Evolutionary conservation across 345 rosid genomes (phyloP).

Genomic region (Gossypium anomalum): DNA sequence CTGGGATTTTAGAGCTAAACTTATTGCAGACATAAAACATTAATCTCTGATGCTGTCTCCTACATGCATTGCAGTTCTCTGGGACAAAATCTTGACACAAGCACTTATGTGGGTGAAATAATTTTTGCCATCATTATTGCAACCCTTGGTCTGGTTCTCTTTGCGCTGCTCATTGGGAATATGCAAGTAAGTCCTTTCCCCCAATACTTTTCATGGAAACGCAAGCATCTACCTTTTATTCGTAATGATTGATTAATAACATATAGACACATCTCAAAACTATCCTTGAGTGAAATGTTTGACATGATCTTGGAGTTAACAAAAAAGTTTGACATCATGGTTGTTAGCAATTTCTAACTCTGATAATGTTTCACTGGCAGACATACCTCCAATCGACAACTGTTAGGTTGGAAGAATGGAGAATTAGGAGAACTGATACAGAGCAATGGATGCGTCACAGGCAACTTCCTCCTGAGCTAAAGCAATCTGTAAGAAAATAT

Average conservation of each 20-base stretch:
- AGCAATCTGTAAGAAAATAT: slow-evolving; percentile 59
- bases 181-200: slow-evolving; percentile 59
- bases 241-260: neutral
- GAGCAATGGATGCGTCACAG: slow-evolving; percentile 97
- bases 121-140: slow-evolving; percentile 68
- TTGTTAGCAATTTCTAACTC: neutral
- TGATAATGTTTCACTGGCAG: slow-evolving; percentile 33
- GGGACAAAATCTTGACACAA: slow-evolving; percentile 83
- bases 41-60: neutral
- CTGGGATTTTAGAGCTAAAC: neutral
- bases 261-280: neutral
- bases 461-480: slow-evolving; percentile 67
- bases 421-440: slow-evolving; percentile 81
- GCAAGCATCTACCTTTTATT: neutral
- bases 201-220: neutral
- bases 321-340: neutral
- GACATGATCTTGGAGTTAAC: neutral
- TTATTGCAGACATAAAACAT: neutral
- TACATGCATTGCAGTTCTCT: slow-evolving; percentile 58
- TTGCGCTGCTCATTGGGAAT: slow-evolving; percentile 90
- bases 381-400: slow-evolving; percentile 85
- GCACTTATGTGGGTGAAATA: slow-evolving; percentile 80
- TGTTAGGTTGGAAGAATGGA: slow-evolving; percentile 83
- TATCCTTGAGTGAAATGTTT: neutral
- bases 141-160: slow-evolving; percentile 79